Evolutionary conservation across 2,329 filamentous ascomycete species (phyloP).

Genomic region (Aspergillus sp.): DNA sequence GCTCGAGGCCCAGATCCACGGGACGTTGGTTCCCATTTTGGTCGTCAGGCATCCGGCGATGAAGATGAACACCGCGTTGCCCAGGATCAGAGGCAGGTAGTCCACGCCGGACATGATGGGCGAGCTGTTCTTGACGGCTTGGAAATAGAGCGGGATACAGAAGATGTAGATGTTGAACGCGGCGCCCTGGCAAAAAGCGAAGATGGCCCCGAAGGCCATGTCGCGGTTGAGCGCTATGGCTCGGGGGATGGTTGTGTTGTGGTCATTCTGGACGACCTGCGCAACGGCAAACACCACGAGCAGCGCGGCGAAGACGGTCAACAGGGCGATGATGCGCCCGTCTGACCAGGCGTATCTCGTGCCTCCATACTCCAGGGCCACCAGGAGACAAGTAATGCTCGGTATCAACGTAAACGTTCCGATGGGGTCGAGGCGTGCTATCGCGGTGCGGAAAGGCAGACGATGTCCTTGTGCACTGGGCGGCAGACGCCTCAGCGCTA

Average conservation of each 20-base stretch:
- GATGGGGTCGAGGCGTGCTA: conserved; percentile 39
- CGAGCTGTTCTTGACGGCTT: not conserved
- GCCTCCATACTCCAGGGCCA: conserved; percentile 53
- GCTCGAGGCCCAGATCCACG: not conserved
- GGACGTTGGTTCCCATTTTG: not conserved
- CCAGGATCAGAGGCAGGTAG: not conserved
- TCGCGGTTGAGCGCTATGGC: too few relatives aligned
- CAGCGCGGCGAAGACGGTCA: conserved; percentile 42
- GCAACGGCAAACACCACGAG: conserved; percentile 9
- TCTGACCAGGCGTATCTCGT: conserved; percentile 44
- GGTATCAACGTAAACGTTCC: conserved; percentile 45
- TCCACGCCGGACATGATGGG: not conserved
- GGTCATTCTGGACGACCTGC: too few relatives aligned
- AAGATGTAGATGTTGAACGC: too few relatives aligned
- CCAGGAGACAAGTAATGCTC: conserved; percentile 45
- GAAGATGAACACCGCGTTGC: not conserved
- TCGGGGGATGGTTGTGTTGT: too few relatives aligned
- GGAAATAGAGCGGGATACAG: not conserved
- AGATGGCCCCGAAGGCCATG: too few relatives aligned
- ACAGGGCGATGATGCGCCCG: conserved; percentile 44
- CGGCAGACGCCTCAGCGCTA: too few relatives aligned
- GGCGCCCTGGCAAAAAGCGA: too few relatives aligned
- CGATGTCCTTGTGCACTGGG: too few relatives aligned
- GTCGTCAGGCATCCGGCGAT: not conserved
- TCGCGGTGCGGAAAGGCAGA: too few relatives aligned